Percentiles rank a stretch among this genome's conserved stretches.
phyloP scores from a whole-genome alignment of 2,329 filamentous ascomycete species.

The Xylaria sp. region DNA sequence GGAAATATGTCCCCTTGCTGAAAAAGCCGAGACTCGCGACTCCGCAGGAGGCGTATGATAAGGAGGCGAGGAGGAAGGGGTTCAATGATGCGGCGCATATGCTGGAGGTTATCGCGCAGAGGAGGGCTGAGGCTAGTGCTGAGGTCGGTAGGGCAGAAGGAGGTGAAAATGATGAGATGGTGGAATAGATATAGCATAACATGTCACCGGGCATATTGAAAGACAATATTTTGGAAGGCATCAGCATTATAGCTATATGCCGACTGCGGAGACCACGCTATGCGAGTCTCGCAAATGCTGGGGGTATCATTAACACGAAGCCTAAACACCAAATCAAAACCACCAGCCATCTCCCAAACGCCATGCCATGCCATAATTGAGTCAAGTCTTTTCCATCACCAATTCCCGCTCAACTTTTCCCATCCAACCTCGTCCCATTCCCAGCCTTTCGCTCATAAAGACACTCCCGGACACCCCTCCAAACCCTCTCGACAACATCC shows the following conservation, averaged over 20 bases:
- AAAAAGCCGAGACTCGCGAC: constrained; percentile 60
- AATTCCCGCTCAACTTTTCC: background rate
- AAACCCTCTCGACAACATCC: constrained; percentile 84
- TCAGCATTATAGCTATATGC: constrained; percentile 12
- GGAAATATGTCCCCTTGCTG: constrained; percentile 66
- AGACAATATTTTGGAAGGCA: background rate
- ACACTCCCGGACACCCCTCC: constrained; percentile 85
- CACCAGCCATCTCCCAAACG: constrained; percentile 4
- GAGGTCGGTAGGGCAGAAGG: constrained; percentile 44
- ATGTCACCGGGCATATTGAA: background rate
- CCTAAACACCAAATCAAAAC: constrained; percentile 7
- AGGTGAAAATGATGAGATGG: constrained; percentile 47
- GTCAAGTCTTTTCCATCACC: background rate
- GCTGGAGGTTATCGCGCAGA: constrained; percentile 44
- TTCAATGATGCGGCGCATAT: constrained; percentile 62
- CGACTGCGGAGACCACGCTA: background rate
- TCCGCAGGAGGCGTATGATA: constrained; percentile 67
- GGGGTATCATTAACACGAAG: constrained; percentile 32
- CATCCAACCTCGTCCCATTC: constrained; percentile 14
- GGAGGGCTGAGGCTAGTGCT: constrained; percentile 44
- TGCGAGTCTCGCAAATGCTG: background rate
- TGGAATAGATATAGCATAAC: constrained; percentile 28
- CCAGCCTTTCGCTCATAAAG: constrained; percentile 71
- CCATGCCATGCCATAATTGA: constrained; percentile 7
- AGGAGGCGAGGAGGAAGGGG: constrained; percentile 70